Percentiles rank a stretch among this genome's conserved stretches.
Conservation (phyloP, 1,139 yeast species). For the Yamadazyma atmosphaerica region DNA sequence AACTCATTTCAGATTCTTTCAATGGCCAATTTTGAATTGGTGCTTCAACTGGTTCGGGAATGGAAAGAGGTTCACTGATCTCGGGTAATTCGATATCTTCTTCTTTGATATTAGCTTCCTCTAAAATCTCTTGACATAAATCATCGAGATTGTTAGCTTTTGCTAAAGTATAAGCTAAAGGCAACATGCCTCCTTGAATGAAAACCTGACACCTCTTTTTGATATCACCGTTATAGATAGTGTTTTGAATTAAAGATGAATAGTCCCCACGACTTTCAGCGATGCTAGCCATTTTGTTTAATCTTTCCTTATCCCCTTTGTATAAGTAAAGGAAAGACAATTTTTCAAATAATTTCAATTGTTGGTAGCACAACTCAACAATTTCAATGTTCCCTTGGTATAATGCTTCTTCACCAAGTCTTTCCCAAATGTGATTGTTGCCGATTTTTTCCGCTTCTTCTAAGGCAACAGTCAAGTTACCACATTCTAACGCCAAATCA, state of each 20-base stretch:
- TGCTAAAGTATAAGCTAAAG: slow-evolving; percentile 93
- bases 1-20: slow-evolving; percentile 67
- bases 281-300: slow-evolving; percentile 82
- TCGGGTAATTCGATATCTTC: slow-evolving; percentile 69
- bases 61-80: slow-evolving; percentile 38
- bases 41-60: slow-evolving; percentile 49
- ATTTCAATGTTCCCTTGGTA: slow-evolving; percentile 85
- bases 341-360: slow-evolving; percentile 82
- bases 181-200: slow-evolving; percentile 75
- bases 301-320: slow-evolving; percentile 76
- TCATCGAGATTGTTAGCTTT: slow-evolving; percentile 81
- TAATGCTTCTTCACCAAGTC: slow-evolving; percentile 82
- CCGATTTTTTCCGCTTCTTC: slow-evolving; percentile 83
- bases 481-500: slow-evolving; percentile 92
- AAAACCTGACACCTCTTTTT: slow-evolving; percentile 76
- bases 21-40: slow-evolving; percentile 77
- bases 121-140: slow-evolving; percentile 68
- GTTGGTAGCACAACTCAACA: slow-evolving; percentile 88
- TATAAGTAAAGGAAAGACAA: slow-evolving; percentile 82
- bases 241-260: slow-evolving; percentile 79
- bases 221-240: slow-evolving; percentile 73
- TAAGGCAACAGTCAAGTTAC: slow-evolving; percentile 83
- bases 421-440: slow-evolving; percentile 72
- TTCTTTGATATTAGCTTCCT: slow-evolving; percentile 66
- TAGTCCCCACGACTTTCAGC: slow-evolving; percentile 87